phyloP scores from a whole-genome alignment of 371 early-diverging fungal genomes.

The Encephalitozoon romaleae region DNA sequence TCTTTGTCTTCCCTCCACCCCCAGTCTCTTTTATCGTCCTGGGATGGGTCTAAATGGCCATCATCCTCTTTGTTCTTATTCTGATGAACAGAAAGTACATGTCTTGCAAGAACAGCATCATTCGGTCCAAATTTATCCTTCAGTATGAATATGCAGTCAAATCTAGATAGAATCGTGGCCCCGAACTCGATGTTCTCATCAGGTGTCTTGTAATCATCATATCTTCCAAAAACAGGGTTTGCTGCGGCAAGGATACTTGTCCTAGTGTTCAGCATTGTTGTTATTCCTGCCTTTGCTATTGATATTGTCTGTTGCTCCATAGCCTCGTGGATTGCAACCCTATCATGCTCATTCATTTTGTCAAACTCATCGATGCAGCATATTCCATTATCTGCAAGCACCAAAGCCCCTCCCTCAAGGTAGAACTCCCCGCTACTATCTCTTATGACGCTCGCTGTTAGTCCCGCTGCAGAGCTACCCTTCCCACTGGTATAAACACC shows the following conservation, averaged over 20 bases:
- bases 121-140: constrained; percentile 75
- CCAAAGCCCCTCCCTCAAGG: constrained; percentile 98
- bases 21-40: constrained; percentile 78
- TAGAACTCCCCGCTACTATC: constrained; percentile 78
- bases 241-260: constrained; percentile 97
- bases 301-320: constrained; percentile 99
- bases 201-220: constrained; percentile 80
- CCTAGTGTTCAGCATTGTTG: constrained; percentile 91
- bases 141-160: constrained; percentile 89
- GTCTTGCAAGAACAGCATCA: constrained; percentile 65
- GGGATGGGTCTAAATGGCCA: background rate
- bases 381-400: constrained; percentile 94
- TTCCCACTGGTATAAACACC: constrained; percentile 81
- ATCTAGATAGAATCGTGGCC: constrained; percentile 87
- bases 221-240: constrained; percentile 99
- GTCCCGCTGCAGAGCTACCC: constrained; percentile 74
- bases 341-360: constrained; percentile 97
- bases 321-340: constrained; percentile 99
- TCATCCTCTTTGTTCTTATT: constrained; percentile 12
- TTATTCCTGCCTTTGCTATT: constrained; percentile 99
- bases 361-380: constrained; percentile 99
- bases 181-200: constrained; percentile 93
- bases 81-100: constrained; percentile 50
- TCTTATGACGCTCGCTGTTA: constrained; percentile 73
- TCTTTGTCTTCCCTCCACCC: constrained; percentile 67